phyloP scores from a whole-genome alignment of 2,329 filamentous ascomycete species.

The Colletotrichum karsti region DNA sequence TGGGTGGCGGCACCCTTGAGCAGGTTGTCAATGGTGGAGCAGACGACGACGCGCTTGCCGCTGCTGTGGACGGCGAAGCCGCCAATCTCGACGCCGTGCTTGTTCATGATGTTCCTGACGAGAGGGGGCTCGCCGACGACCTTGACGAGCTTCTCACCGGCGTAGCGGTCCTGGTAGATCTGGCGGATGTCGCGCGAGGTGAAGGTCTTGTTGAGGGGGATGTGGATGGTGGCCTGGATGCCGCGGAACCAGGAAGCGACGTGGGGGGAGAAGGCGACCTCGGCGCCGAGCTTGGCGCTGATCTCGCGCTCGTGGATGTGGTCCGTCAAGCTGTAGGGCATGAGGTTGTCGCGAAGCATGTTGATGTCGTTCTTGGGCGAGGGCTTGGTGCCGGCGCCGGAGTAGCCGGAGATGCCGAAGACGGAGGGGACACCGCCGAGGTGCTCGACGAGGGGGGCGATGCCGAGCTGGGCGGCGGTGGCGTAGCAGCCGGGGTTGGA shows the following conservation, averaged over 20 bases:
- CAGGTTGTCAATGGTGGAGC: conserved; percentile 92
- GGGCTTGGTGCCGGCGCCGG: conserved; percentile 93
- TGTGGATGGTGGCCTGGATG: conserved; percentile 90
- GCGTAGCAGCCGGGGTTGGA: conserved; percentile 96
- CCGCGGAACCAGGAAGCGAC: conserved; percentile 98
- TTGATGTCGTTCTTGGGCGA: conserved; percentile 92
- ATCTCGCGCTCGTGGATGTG: conserved; percentile 97
- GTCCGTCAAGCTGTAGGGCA: conserved; percentile 90
- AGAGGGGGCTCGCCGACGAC: conserved; percentile 84
- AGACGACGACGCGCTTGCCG: conserved; percentile 93
- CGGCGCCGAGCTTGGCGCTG: conserved; percentile 75
- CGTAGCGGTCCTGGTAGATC: conserved; percentile 95
- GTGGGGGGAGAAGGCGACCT: conserved; percentile 89
- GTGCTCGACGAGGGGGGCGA: conserved; percentile 81
- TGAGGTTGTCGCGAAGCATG: conserved; percentile 84
- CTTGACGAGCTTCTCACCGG: conserved; percentile 94
- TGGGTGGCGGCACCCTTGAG: conserved; percentile 94
- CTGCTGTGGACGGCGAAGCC: conserved; percentile 92
- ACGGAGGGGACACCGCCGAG: conserved; percentile 82
- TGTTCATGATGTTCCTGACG: conserved; percentile 85
- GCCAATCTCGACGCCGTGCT: conserved; percentile 92
- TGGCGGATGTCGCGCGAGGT: conserved; percentile 91
- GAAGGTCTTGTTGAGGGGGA: conserved; percentile 88
- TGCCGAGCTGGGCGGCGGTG: conserved; percentile 89
- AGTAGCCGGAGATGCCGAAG: conserved; percentile 94